Percentiles rank a stretch among this genome's conserved stretches.
Conservation (phyloP, 1,284 basidiomycete genomes). For the Ustilago nuda region DNA sequence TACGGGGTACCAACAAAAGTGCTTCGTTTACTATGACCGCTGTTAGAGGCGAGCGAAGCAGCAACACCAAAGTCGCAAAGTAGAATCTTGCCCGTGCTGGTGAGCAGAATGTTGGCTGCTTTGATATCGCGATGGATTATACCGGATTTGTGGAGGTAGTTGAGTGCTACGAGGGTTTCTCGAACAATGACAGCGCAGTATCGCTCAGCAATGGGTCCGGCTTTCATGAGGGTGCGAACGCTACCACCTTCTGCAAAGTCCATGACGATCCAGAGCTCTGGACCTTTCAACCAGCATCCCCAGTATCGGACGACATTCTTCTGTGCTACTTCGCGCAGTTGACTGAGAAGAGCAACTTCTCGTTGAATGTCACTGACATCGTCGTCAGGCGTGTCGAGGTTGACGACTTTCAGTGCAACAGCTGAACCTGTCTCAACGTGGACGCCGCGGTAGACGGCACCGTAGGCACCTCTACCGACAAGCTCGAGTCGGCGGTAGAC, state of each 20-base stretch:
- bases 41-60: constrained; percentile 82
- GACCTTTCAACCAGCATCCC: constrained; percentile 92
- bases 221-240: constrained; percentile 84
- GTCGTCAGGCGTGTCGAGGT: constrained; percentile 90
- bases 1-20: constrained; percentile 61
- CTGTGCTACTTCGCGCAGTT: constrained; percentile 79
- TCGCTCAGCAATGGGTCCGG: constrained; percentile 84
- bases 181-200: constrained; percentile 88
- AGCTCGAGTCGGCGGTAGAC: constrained; percentile 64
- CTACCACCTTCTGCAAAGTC: constrained; percentile 96
- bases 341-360: constrained; percentile 91
- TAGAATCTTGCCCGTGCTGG: constrained; percentile 46
- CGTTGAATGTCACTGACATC: constrained; percentile 97
- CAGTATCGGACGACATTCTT: constrained; percentile 96
- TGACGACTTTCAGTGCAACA: constrained; percentile 97
- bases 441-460: constrained; percentile 70
- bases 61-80: constrained; percentile 71
- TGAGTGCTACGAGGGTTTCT: constrained; percentile 74
- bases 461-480: constrained; percentile 67
- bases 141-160: constrained; percentile 51
- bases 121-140: constrained; percentile 62
- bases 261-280: constrained; percentile 99
- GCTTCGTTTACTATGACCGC: constrained; percentile 70
- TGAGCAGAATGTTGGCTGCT: constrained; percentile 59
- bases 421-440: constrained; percentile 85